A percentile compares a stretch with the other conserved stretches of the same genome.
Conservation (phyloP, 306 rosid species). For the Benincasa hispida region DNA sequence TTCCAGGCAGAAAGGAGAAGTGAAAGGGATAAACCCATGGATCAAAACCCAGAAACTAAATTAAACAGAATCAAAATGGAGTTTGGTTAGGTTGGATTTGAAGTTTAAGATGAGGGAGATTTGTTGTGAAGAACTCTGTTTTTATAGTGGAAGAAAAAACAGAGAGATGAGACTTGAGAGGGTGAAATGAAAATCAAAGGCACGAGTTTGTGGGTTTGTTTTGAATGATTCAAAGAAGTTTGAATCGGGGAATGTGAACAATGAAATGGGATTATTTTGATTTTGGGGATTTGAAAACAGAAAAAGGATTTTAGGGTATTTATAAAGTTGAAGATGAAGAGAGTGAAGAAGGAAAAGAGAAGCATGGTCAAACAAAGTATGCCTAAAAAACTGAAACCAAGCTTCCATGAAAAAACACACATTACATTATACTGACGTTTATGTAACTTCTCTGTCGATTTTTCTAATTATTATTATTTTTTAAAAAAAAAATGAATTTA, state of each 20-base stretch:
- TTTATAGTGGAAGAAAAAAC: background rate
- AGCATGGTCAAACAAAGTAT: background rate
- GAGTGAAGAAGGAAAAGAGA: background rate
- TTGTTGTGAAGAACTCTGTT: background rate
- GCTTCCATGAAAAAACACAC: slow-evolving; percentile 1
- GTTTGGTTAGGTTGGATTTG: too few relatives aligned
- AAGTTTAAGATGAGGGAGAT: background rate
- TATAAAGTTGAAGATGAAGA: background rate
- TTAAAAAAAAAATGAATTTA: too few relatives aligned
- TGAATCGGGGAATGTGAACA: background rate
- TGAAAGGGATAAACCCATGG: slow-evolving; percentile 59
- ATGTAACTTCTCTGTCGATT: background rate
- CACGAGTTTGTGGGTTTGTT: slow-evolving; percentile 24
- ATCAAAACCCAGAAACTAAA: background rate
- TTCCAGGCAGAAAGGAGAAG: slow-evolving; percentile 41
- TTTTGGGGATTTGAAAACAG: background rate
- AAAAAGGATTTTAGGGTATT: background rate
- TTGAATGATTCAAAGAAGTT: slow-evolving; percentile 49
- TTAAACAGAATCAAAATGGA: background rate
- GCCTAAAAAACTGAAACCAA: background rate
- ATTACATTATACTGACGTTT: background rate
- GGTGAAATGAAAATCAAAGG: slow-evolving; percentile 16
- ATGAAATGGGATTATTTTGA: background rate
- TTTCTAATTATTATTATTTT: too few relatives aligned
- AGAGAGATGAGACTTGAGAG: slow-evolving; percentile 1